Evolutionary conservation across 192 early-diverging fungal species (phyloP).

Genomic region (Podila epigama): DNA sequence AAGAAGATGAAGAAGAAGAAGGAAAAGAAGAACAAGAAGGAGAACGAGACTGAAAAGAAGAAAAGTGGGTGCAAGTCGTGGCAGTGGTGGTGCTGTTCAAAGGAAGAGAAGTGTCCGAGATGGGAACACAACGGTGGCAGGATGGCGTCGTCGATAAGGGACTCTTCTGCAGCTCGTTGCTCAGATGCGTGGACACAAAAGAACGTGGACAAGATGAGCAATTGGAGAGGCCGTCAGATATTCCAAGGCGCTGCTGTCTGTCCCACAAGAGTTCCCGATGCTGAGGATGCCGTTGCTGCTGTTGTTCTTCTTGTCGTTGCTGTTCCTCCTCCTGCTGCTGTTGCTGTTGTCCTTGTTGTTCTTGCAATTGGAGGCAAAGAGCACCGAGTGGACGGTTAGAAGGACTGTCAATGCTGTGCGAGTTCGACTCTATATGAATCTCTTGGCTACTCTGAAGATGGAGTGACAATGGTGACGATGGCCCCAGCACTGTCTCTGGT

Average conservation of each 20-base stretch:
- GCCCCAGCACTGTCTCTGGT: no score
- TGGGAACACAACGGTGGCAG: no score
- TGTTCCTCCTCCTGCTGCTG: background rate
- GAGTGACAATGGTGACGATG: background rate
- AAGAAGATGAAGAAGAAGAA: background rate
- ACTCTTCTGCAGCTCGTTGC: background rate
- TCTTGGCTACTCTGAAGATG: background rate
- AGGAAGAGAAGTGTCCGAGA: background rate
- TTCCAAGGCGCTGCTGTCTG: background rate
- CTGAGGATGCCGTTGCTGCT: background rate
- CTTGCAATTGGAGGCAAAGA: no score
- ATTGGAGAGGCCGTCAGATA: background rate
- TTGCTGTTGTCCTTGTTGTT: background rate
- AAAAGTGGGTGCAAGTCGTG: background rate
- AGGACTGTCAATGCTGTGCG: no score
- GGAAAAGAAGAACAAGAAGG: background rate
- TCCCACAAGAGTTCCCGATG: background rate
- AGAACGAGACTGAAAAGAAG: background rate
- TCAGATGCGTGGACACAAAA: background rate
- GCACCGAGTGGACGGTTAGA: no score
- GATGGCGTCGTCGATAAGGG: background rate
- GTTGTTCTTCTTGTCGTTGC: background rate
- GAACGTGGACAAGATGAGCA: conserved; percentile 6
- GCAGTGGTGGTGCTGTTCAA: background rate
- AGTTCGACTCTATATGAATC: background rate